phyloP scores from a whole-genome alignment of 1,284 basidiomycete species.

The Ustilago cynodontis region DNA sequence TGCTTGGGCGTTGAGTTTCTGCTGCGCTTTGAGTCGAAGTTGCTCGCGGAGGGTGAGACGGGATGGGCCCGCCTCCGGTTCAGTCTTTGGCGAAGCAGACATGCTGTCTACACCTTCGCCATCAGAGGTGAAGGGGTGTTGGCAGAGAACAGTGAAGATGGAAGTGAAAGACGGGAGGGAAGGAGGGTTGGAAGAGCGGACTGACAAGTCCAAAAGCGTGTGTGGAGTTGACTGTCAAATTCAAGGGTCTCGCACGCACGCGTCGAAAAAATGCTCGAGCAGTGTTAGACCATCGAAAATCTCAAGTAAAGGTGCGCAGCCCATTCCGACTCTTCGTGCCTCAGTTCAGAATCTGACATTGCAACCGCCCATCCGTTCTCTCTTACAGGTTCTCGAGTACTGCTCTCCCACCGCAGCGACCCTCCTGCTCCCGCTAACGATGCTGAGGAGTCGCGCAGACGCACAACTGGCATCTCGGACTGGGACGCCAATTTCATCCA shows the following conservation, averaged over 20 bases:
- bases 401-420: slow-evolving; percentile 97
- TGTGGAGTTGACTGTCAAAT: not conserved
- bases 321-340: too few relatives aligned
- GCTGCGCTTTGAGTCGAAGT: slow-evolving; percentile 44
- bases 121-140: not conserved
- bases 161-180: not conserved
- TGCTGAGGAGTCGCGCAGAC: slow-evolving; percentile 92
- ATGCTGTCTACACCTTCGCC: not conserved
- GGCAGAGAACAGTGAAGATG: not conserved
- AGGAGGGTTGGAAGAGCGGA: not conserved
- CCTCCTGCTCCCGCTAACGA: slow-evolving; percentile 83
- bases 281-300: not conserved
- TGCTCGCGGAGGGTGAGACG: slow-evolving; percentile 38
- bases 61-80: slow-evolving; percentile 3
- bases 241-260: not conserved
- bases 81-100: not conserved
- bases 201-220: not conserved
- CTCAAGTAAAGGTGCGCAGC: too few relatives aligned
- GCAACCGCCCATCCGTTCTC: too few relatives aligned
- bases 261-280: not conserved
- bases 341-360: too few relatives aligned
- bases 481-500: slow-evolving; percentile 98
- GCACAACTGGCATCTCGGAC: slow-evolving; percentile 96
- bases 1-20: slow-evolving; percentile 22
- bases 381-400: slow-evolving; percentile 89